A percentile compares a stretch with the other conserved stretches of the same genome.
phyloP scores from a whole-genome alignment of 2,329 filamentous ascomycete genomes.

The Paracoccidioides lutzii region DNA sequence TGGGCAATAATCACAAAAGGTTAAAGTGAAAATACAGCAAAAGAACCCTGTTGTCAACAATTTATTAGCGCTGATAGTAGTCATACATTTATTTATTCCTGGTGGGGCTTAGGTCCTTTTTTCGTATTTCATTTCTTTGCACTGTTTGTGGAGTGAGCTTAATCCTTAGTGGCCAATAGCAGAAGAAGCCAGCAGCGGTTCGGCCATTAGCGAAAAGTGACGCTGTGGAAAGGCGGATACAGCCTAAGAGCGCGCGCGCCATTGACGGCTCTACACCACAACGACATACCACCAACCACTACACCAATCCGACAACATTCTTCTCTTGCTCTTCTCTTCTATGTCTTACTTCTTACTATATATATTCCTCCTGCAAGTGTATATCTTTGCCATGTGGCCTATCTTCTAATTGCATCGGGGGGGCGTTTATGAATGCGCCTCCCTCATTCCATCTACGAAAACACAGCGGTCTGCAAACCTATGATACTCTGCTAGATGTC shows the following conservation, averaged over 20 bases:
- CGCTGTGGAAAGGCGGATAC: neutral
- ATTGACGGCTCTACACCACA: no score
- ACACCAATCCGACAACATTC: neutral
- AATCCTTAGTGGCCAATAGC: slow-evolving; percentile 2
- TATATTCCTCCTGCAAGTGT: neutral
- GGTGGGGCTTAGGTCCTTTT: neutral
- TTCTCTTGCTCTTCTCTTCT: neutral
- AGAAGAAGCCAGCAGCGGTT: neutral
- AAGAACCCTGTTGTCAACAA: neutral
- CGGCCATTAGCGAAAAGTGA: neutral
- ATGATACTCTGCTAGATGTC: slow-evolving; percentile 23
- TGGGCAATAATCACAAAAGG: neutral
- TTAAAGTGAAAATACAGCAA: neutral
- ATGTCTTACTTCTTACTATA: neutral
- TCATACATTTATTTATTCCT: neutral
- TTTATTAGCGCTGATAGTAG: neutral
- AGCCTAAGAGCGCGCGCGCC: neutral
- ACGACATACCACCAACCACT: neutral
- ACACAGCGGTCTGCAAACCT: slow-evolving; percentile 14
- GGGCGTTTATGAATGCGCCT: neutral
- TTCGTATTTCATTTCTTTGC: neutral
- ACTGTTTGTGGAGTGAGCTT: neutral
- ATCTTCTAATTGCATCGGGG: neutral
- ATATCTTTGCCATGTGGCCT: neutral
- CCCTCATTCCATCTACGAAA: neutral